Evolutionary conservation across 371 early-diverging fungal species (phyloP).

Genomic region (Mortierella polycephala): DNA sequence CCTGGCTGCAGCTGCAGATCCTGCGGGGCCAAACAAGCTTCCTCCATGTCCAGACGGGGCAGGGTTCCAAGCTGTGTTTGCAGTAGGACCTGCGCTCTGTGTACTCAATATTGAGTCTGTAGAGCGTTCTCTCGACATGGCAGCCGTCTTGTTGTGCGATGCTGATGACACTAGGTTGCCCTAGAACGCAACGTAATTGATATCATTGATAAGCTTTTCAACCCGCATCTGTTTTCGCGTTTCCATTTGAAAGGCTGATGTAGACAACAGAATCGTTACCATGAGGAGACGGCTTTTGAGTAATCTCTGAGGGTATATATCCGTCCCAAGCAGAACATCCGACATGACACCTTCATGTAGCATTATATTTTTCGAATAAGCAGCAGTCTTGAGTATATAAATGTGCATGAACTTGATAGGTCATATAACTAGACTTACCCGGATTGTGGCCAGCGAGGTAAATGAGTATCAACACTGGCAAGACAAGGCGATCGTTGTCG

Average conservation of each 20-base stretch:
- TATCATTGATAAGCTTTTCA: not conserved
- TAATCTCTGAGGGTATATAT: conserved; percentile 55
- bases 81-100: conserved; percentile 2
- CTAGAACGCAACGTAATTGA: not conserved
- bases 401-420: too few species aligned
- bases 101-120: conserved; percentile 28
- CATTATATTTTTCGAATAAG: not conserved
- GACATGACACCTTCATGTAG: conserved; percentile 40
- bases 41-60: conserved; percentile 14
- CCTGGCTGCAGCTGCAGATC: conserved; percentile 27
- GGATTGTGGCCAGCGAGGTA: conserved; percentile 53
- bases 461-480: conserved; percentile 45
- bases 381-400: too few species aligned
- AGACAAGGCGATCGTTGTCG: conserved; percentile 34
- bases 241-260: too few species aligned
- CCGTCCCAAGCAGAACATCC: conserved; percentile 52
- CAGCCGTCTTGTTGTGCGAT: conserved; percentile 4
- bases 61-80: conserved; percentile 3
- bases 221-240: not conserved
- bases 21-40: conserved; percentile 35
- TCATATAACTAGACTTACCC: conserved; percentile 12
- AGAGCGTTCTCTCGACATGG: conserved; percentile 38
- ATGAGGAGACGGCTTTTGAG: conserved; percentile 43
- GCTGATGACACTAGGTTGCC: conserved; percentile 37
- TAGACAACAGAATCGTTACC: conserved; percentile 10